Conservation (phyloP, 208 protist genomes). For the Leishmania tropica region DNA sequence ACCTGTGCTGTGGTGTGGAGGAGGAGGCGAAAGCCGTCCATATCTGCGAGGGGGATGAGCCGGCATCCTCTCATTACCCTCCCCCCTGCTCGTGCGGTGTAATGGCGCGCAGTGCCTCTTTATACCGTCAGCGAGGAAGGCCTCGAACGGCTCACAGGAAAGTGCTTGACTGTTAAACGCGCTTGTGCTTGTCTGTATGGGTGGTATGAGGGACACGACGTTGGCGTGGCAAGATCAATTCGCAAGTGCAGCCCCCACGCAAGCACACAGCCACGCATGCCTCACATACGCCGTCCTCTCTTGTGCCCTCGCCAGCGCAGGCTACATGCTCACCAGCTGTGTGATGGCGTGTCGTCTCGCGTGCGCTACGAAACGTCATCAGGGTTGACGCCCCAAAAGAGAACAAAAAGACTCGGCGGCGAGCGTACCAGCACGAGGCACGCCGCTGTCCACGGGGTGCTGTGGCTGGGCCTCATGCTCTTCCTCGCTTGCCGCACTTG, state of each 20-base stretch:
- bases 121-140: background rate
- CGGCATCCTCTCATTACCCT: background rate
- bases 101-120: background rate
- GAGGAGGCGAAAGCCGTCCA: background rate
- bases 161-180: background rate
- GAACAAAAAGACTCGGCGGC: background rate
- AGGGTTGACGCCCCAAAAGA: background rate
- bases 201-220: background rate
- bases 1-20: background rate
- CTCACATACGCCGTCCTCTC: background rate
- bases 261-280: background rate
- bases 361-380: background rate
- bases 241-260: background rate
- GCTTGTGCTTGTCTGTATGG: background rate
- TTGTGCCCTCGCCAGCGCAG: background rate
- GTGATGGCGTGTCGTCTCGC: background rate
- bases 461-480: background rate
- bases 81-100: background rate
- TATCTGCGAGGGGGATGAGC: background rate
- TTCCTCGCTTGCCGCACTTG: background rate
- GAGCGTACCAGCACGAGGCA: background rate
- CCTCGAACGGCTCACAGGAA: background rate
- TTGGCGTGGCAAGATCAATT: background rate
- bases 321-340: background rate
- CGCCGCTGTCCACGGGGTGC: background rate